phyloP scores from a whole-genome alignment of 208 protist species.

The Leishmania major region DNA sequence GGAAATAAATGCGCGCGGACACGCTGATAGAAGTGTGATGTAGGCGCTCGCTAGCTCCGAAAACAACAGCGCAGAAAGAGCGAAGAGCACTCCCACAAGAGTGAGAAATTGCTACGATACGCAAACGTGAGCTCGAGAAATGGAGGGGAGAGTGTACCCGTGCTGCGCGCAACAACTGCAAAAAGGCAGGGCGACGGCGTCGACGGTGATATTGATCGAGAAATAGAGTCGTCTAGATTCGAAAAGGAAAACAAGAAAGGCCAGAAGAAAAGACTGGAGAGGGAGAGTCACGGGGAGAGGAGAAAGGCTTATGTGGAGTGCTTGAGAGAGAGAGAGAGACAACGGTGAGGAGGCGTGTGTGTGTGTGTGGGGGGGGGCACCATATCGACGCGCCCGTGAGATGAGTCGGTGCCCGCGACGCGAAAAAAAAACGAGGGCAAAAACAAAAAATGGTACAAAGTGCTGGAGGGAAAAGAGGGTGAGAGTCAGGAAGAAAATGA shows the following conservation, averaged over 20 bases:
- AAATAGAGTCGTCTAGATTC: not conserved
- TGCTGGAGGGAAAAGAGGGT: not conserved
- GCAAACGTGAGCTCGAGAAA: not conserved
- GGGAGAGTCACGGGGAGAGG: not conserved
- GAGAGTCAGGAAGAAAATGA: not conserved
- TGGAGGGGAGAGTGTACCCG: not conserved
- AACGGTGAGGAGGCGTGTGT: not conserved
- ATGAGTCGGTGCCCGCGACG: not conserved
- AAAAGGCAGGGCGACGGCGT: not conserved
- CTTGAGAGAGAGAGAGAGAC: not conserved
- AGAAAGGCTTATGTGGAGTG: not conserved
- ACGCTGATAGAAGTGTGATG: not conserved
- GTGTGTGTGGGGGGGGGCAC: not conserved
- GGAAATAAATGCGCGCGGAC: not conserved
- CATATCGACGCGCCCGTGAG: not conserved
- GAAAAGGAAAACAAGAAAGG: not conserved
- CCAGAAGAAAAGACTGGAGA: not conserved
- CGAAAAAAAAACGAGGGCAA: not conserved
- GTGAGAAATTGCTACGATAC: not conserved
- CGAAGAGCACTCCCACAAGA: not conserved
- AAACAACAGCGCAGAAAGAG: not conserved
- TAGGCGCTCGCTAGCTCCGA: not conserved
- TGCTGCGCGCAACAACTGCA: not conserved
- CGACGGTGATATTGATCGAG: not conserved
- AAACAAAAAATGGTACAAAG: not conserved